A percentile compares a stretch with the other conserved stretches of the same genome.
phyloP scores from a whole-genome alignment of 768 basidiomycete species.

The Rhodotorula diobovata region DNA sequence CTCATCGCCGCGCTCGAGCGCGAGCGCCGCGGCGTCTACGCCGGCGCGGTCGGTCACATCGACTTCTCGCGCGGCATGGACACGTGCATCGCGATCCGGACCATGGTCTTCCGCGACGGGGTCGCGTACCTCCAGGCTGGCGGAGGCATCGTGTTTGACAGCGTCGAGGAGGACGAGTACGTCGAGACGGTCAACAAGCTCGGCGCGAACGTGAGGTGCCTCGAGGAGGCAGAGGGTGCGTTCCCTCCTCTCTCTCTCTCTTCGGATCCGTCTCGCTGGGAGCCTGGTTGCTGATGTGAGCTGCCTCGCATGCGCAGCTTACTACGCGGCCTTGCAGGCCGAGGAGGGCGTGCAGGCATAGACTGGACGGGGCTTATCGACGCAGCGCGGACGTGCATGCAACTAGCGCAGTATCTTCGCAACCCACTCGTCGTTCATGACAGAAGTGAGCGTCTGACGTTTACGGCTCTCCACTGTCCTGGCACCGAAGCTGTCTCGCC shows the following conservation, averaged over 20 bases:
- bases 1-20: conserved; percentile 79
- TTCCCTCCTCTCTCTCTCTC: background rate
- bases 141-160: conserved; percentile 95
- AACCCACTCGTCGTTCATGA: no score
- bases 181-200: conserved; percentile 93
- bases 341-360: background rate
- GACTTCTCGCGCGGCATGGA: conserved; percentile 90
- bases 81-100: conserved; percentile 96
- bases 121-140: conserved; percentile 82
- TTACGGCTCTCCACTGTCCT: no score
- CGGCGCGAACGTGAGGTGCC: conserved; percentile 73
- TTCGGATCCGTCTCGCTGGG: no score
- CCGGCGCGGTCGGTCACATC: conserved; percentile 95
- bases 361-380: background rate
- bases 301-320: background rate
- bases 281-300: no score
- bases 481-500: no score
- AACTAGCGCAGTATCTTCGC: background rate
- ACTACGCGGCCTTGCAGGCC: conserved; percentile 12
- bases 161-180: conserved; percentile 96
- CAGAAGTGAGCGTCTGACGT: no score
- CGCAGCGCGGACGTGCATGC: no score
- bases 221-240: conserved; percentile 82
- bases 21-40: conserved; percentile 88
- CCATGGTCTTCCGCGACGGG: conserved; percentile 95